Percentiles rank a stretch among this genome's conserved stretches.
phyloP scores from a whole-genome alignment of 2,329 filamentous ascomycete genomes.

The Nigrograna mackinnonii region DNA sequence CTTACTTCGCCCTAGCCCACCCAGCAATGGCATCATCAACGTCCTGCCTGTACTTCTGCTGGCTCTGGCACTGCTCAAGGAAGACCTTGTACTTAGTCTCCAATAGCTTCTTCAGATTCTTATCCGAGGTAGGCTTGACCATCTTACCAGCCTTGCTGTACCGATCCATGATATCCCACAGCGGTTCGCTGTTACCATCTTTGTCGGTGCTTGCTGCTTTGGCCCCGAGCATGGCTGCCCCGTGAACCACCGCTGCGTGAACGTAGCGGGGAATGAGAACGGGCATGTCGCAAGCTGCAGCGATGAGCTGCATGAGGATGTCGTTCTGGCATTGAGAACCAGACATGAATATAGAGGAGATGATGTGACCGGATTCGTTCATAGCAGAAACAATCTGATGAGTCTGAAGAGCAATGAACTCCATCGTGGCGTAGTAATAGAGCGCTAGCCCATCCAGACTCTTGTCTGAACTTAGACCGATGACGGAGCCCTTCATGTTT shows the following conservation, averaged over 20 bases:
- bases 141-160: slow-evolving; percentile 93
- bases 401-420: slow-evolving; percentile 97
- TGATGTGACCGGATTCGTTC: slow-evolving; percentile 86
- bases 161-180: slow-evolving; percentile 97
- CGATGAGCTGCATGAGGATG: slow-evolving; percentile 87
- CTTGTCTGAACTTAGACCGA: slow-evolving; percentile 86
- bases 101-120: slow-evolving; percentile 76
- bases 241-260: slow-evolving; percentile 93
- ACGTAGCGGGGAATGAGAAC: slow-evolving; percentile 93
- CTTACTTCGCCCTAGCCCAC: slow-evolving; percentile 22
- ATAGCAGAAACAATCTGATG: slow-evolving; percentile 93
- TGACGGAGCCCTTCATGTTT: slow-evolving; percentile 87
- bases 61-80: slow-evolving; percentile 84
- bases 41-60: slow-evolving; percentile 78
- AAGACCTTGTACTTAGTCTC: slow-evolving; percentile 95
- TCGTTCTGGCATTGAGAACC: slow-evolving; percentile 97
- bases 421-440: slow-evolving; percentile 94
- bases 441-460: slow-evolving; percentile 84
- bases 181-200: slow-evolving; percentile 77
- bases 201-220: slow-evolving; percentile 88
- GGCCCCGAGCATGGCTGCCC: slow-evolving; percentile 96
- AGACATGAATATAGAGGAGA: slow-evolving; percentile 97
- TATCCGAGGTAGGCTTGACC: slow-evolving; percentile 73
- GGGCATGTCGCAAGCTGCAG: slow-evolving; percentile 87
- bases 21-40: slow-evolving; percentile 63